Conservation (phyloP, 345 rosid genomes). For the Nephelium lappaceum region DNA sequence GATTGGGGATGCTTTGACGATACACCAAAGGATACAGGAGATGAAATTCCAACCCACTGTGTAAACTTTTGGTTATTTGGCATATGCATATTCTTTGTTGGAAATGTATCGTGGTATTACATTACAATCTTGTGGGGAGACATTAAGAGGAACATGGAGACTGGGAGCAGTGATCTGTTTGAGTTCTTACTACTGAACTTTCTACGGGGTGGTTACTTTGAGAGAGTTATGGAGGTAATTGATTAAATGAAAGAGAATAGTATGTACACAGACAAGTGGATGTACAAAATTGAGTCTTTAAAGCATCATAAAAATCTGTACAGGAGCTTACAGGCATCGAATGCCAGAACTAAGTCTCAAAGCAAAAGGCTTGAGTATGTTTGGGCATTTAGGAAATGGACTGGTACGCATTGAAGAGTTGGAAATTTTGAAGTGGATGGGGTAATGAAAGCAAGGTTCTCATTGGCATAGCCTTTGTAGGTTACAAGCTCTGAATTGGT, state of each 20-base stretch:
- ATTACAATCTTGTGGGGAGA: constrained; percentile 87
- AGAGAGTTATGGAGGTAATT: constrained; percentile 81
- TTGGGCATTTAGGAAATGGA: constrained; percentile 61
- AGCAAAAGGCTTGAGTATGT: constrained; percentile 66
- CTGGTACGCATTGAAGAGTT: constrained; percentile 36
- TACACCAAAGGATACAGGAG: constrained; percentile 57
- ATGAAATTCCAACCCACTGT: constrained; percentile 51
- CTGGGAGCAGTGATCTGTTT: constrained; percentile 57
- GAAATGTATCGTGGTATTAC: constrained; percentile 71
- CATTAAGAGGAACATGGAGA: constrained; percentile 57
- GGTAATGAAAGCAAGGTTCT: background rate
- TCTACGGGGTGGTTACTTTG: constrained; percentile 88
- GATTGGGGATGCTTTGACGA: constrained; percentile 66
- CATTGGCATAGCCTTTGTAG: background rate
- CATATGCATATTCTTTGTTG: constrained; percentile 56
- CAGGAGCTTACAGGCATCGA: constrained; percentile 51
- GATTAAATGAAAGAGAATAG: constrained; percentile 49
- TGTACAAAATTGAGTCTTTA: constrained; percentile 66
- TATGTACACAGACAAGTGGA: constrained; percentile 55
- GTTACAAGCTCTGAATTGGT: background rate
- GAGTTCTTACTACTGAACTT: constrained; percentile 70
- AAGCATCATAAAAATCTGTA: constrained; percentile 80
- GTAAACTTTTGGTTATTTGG: constrained; percentile 62
- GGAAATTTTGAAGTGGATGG: background rate
- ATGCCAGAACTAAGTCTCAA: constrained; percentile 69